These are phyloP conservation scores for Elsinoe ampelina DNA, from an alignment of 2,329 filamentous ascomycete species.

Conservation along the genomic window DNA sequence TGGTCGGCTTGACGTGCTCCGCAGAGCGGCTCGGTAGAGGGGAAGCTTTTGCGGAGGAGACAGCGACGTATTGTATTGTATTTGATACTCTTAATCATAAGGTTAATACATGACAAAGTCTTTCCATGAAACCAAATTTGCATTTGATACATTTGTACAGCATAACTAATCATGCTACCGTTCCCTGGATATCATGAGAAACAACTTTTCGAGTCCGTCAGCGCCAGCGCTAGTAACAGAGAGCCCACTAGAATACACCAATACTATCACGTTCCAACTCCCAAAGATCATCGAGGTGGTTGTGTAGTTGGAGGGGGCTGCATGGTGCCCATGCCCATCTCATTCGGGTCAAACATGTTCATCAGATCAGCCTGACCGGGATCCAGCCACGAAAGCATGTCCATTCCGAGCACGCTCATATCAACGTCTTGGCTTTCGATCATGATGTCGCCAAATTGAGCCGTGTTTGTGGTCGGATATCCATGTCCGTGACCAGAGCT, in stretches of 20 bases:
- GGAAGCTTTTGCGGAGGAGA: not conserved
- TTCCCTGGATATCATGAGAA: not conserved
- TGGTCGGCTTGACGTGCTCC: not conserved
- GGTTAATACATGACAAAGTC: not conserved
- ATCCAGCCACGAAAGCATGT: slow-evolving; percentile 68
- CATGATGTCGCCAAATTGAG: slow-evolving; percentile 47
- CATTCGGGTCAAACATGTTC: slow-evolving; percentile 19
- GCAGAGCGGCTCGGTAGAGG: not conserved
- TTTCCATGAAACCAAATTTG: not conserved
- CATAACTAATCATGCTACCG: too few species aligned
- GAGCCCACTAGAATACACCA: not conserved
- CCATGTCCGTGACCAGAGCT: not conserved
- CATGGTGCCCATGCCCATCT: slow-evolving; percentile 4
- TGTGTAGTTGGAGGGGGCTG: not conserved
- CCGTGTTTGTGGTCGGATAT: slow-evolving; percentile 13
- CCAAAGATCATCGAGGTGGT: not conserved
- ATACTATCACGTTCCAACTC: not conserved
- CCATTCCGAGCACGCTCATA: slow-evolving; percentile 57
- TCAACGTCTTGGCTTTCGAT: slow-evolving; percentile 72
- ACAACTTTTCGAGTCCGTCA: not conserved
- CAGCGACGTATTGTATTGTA: not conserved
- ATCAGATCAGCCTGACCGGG: slow-evolving; percentile 17
- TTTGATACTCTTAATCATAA: not conserved
- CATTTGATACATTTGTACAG: too few species aligned
- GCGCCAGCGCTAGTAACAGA: not conserved